Conservation (phyloP, 257 asterid genomes). For the Solanum arcanum region DNA sequence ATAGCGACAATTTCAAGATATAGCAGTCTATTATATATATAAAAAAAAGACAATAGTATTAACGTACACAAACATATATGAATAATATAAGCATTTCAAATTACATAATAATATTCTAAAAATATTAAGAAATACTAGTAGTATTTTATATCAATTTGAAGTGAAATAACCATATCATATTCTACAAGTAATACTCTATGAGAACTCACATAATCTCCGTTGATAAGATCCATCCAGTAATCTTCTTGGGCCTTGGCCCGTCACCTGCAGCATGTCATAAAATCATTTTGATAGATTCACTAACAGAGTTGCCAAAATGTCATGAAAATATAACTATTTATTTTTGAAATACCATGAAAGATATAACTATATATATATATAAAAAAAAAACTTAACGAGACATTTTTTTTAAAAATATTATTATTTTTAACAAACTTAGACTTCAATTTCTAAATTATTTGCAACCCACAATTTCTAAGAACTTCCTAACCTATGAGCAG, state of each 20-base stretch:
- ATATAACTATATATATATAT: too few relatives aligned
- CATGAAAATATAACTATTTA: background rate
- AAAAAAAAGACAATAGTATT: too few relatives aligned
- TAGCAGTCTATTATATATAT: too few relatives aligned
- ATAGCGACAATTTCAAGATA: too few relatives aligned
- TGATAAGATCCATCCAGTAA: background rate
- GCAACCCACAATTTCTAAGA: too few relatives aligned
- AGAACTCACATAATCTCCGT: background rate
- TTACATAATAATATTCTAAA: background rate
- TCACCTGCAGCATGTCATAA: background rate
- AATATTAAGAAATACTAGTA: background rate
- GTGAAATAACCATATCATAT: background rate
- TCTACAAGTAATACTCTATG: background rate
- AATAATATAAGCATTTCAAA: background rate
- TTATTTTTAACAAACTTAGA: too few relatives aligned
- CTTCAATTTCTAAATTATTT: too few relatives aligned
- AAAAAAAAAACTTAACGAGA: too few relatives aligned
- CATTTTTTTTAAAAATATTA: too few relatives aligned
- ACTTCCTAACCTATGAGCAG: too few relatives aligned
- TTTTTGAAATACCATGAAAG: too few relatives aligned
- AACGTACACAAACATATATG: background rate
- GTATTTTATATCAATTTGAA: too few relatives aligned
- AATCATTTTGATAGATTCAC: background rate
- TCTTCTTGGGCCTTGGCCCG: background rate
- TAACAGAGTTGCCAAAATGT: background rate